Conservation (phyloP, 1,284 basidiomycete species). For the Phylloboletellus chloephorus region DNA sequence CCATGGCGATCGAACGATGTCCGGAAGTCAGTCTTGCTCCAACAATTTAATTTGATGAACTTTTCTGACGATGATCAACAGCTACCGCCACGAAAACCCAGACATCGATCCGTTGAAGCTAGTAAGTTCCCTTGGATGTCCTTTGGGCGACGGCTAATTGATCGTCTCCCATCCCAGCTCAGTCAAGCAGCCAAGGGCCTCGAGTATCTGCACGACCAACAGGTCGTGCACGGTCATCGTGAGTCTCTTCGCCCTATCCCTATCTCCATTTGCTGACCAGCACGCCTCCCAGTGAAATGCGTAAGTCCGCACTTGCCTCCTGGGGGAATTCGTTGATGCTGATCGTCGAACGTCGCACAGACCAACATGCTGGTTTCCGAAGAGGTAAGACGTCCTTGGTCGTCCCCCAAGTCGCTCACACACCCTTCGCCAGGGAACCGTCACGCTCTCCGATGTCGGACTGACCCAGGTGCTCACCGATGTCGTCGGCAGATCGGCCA, state of each 20-base stretch:
- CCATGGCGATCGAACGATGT: conserved; percentile 56
- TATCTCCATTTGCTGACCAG: conserved; percentile 2
- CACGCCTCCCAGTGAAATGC: conserved; percentile 46
- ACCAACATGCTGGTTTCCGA: conserved; percentile 50
- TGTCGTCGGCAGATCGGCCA: conserved; percentile 41
- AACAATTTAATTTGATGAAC: neutral
- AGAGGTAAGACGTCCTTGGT: conserved; percentile 19
- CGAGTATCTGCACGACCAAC: conserved; percentile 45
- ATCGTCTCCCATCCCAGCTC: conserved; percentile 33
- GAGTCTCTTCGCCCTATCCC: conserved; percentile 21
- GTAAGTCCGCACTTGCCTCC: conserved; percentile 34
- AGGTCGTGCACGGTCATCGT: conserved; percentile 54
- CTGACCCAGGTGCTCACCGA: conserved; percentile 56
- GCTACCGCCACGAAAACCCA: conserved; percentile 36
- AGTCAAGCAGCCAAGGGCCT: conserved; percentile 47
- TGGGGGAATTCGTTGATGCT: neutral
- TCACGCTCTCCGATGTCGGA: conserved; percentile 56
- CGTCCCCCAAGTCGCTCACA: neutral
- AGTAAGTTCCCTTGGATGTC: conserved; percentile 29
- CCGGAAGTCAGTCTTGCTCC: conserved; percentile 35
- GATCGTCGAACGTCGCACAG: conserved; percentile 28
- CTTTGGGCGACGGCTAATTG: neutral
- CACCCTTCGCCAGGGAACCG: conserved; percentile 36
- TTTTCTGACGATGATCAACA: conserved; percentile 18
- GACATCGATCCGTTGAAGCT: conserved; percentile 38